Evolutionary conservation across 768 basidiomycete species (phyloP), one percentile per base, ranked within the genome.

Genomic region (Mycena amicta): DNA sequence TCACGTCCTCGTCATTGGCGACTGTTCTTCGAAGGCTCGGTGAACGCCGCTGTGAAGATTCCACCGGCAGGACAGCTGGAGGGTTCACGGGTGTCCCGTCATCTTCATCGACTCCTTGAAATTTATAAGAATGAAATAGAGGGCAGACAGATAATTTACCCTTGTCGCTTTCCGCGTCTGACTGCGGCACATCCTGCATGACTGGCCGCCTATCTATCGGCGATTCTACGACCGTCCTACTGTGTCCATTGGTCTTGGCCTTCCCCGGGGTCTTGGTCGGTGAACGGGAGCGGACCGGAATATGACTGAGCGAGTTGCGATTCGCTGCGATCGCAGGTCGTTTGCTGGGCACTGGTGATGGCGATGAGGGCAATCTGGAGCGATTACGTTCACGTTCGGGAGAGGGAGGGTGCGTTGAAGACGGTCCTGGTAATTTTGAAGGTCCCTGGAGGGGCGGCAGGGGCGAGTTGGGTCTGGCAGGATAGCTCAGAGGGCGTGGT

Each of bases 251-350:
- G 51, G 18, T 43, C 47, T 58, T n/a, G 60, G 66, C 26, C n/a
- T 49, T 46, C 5, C 31, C 43, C 41, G 46, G 29, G 13, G 53
- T 2, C 40, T 54, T 57, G 8, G 1, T 57, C 47, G 59, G 66
- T 4, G 55, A 60, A 20, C 76, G 72, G 18, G 80, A 73, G 23
- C 73, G 73, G 4, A 81, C 72, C 15, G 83, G 82, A 53, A 84
- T 81, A 28, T 76, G 72, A 53, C 81, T 82, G 6, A 70, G 68
- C 4, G 74, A 67, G 26, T 58, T 46, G 25, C 67, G 65, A 55
- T 67, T 70, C 1, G 67, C 60, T 6, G 47, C 23, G 50, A 67
- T 70, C 1, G 67, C 60, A 52, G 74, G 62, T 12, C 65, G 63
- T 46, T 70, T 56, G 60, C 59, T 59, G 30, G 66, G 64, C 3